Base-by-base conservation (phyloP, 148 eudicot species). In the Rhododendron mucronatum region DNA sequence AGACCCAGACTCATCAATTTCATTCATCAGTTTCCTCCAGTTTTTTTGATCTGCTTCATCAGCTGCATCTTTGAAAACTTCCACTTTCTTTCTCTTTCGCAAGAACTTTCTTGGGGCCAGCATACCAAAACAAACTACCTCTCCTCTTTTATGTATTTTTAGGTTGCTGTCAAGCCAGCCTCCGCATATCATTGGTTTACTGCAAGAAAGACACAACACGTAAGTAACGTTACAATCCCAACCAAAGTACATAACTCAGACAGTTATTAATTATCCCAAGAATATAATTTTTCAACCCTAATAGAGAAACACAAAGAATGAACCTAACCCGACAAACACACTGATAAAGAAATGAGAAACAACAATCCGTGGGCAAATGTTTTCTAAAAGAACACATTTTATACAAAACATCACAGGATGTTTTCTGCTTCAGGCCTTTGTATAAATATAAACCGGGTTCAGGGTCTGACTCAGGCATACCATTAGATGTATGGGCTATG, bases 81-180 rank as follows among this genome's bases (percentile, higher is more conserved):
- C 96, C 13, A 90, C 57, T 86, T 94, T 94, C 88, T 80, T 97
- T 86, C 98, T 93, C 95, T 87, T 95, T 80, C 94, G 99, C 95
- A 94, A 86, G 86, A 97, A 97, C 91, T 97, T 97, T 89, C 99
- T 90, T 63, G 98, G 99, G 47, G 93, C 84, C 89, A 97, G 81
- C 98, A 97, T 97, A 59, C 95, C 96, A 83, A 88, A 88, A 87
- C 98, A 95, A 73, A 97, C 94, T 37, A 97, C 89, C 81, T 91
- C 88, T 15, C 85, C 85, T 86, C 97, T 92, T 88, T 88, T 91
- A 82, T 88, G 86, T 82, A 83, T 78, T 77, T 83, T 92, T 69
- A 91, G 85, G 86, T 90, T 89, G 84, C 84, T 91, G 82, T 86
- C 88, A 86, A 89, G 55, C 23, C 78, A 73, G 74, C 85, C 90